Conservation (phyloP, 768 basidiomycete species). For the Suillus luteus region DNA sequence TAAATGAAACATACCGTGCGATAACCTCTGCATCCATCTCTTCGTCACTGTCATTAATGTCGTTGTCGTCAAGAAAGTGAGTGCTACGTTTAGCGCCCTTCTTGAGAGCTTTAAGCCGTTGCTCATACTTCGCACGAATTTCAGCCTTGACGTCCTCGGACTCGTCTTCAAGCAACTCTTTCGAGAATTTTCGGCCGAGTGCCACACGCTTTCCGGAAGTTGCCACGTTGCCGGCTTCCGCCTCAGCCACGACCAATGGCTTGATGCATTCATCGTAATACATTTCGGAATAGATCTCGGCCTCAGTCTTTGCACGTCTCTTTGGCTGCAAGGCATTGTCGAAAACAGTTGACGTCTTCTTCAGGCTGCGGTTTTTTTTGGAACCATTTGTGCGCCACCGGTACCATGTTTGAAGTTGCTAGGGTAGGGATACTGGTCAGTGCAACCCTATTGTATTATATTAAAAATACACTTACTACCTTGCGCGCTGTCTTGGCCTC, state of each 20-base stretch:
- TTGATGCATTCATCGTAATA: constrained; percentile 8
- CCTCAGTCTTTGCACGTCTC: background rate
- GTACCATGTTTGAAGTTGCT: constrained; percentile 5
- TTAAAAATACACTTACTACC: background rate
- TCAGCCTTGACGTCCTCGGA: constrained; percentile 2
- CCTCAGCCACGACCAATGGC: constrained; percentile 6
- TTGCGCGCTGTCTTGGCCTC: background rate
- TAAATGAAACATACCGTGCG: background rate
- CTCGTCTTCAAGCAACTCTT: constrained; percentile 5
- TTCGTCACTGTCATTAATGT: too few species aligned
- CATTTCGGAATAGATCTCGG: constrained; percentile 4
- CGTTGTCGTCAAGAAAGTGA: too few species aligned
- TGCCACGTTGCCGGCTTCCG: constrained; percentile 3
- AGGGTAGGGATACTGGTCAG: background rate
- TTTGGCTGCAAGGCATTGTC: background rate
- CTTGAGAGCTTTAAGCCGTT: background rate
- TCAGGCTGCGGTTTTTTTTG: background rate
- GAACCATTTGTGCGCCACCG: constrained; percentile 8
- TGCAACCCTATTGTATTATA: background rate
- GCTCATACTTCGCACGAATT: background rate
- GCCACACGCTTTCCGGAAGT: background rate
- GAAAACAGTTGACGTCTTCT: background rate
- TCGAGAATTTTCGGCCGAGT: background rate
- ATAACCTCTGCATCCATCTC: background rate
- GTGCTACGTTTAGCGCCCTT: too few species aligned